Percentiles rank a stretch among this genome's conserved stretches.
Evolutionary conservation across 257 asterid genomes (phyloP).

Genomic region (Rhazya stricta): DNA sequence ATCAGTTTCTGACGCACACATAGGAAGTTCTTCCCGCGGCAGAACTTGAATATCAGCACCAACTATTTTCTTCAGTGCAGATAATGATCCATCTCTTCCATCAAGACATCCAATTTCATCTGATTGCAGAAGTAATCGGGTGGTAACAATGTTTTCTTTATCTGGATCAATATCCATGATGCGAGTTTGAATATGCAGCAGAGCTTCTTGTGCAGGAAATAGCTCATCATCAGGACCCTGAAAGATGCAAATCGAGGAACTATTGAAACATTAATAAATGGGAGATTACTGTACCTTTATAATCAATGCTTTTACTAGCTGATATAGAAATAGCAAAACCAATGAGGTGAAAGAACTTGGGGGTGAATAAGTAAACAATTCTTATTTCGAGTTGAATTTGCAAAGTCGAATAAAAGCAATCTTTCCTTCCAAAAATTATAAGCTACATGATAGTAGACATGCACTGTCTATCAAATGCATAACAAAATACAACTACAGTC

Average conservation of each 20-base stretch:
- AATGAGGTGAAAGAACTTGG: neutral
- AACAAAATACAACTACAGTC: neutral
- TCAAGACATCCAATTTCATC: constrained; percentile 64
- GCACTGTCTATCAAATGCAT: neutral
- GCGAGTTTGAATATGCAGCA: constrained; percentile 88
- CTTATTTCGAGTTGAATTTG: too few species aligned
- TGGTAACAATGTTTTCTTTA: constrained; percentile 66
- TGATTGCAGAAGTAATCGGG: constrained; percentile 69
- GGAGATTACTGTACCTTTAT: too few species aligned
- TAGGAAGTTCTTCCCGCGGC: constrained; percentile 60
- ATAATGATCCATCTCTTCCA: constrained; percentile 36
- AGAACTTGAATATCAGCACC: constrained; percentile 64
- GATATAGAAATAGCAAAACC: neutral
- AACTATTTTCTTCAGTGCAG: constrained; percentile 49
- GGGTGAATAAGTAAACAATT: constrained; percentile 1
- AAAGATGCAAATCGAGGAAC: constrained; percentile 25
- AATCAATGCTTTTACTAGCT: neutral
- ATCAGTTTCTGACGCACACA: constrained; percentile 47
- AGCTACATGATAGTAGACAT: neutral
- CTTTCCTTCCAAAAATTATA: neutral
- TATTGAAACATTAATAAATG: constrained; percentile 9
- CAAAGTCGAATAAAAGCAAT: neutral
- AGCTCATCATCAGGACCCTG: constrained; percentile 95
- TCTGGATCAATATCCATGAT: constrained; percentile 74
- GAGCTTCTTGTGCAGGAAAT: constrained; percentile 99